Evolutionary conservation across 73 alveolate species (phyloP).

Genomic region (Paramecium tetraurelia): DNA sequence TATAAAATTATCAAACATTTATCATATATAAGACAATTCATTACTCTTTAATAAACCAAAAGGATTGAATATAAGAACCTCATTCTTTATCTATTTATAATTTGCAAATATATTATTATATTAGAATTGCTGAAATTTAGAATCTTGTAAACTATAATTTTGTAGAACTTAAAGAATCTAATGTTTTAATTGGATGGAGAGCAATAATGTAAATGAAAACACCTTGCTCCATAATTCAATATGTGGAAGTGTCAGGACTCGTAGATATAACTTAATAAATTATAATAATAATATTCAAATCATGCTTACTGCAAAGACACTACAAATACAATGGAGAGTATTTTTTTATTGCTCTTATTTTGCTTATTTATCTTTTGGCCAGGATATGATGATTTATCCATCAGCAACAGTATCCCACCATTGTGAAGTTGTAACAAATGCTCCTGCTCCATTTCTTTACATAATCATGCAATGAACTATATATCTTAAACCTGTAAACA

Average conservation of each 20-base stretch:
- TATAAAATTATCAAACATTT: no score
- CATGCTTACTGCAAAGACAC: constrained; percentile 52
- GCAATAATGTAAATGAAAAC: neutral
- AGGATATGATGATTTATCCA: constrained; percentile 19
- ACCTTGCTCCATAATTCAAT: neutral
- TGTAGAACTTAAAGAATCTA: no score
- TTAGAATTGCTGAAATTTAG: no score
- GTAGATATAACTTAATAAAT: neutral
- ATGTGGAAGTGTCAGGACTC: neutral
- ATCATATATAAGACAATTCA: no score
- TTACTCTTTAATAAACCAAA: no score
- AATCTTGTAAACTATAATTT: no score
- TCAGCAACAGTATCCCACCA: constrained; percentile 58
- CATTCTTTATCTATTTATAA: no score
- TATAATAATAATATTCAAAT: neutral
- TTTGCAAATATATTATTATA: no score
- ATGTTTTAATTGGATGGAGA: no score
- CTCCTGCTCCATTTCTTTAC: constrained; percentile 54
- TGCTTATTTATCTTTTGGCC: constrained; percentile 53
- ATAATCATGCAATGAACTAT: constrained; percentile 45
- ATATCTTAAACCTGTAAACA: neutral
- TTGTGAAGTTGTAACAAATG: constrained; percentile 46
- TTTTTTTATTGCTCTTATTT: constrained; percentile 39
- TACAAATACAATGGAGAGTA: constrained; percentile 38
- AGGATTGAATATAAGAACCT: no score